Base-by-base conservation (phyloP, 306 rosid species). In the Nissolia schottii region DNA sequence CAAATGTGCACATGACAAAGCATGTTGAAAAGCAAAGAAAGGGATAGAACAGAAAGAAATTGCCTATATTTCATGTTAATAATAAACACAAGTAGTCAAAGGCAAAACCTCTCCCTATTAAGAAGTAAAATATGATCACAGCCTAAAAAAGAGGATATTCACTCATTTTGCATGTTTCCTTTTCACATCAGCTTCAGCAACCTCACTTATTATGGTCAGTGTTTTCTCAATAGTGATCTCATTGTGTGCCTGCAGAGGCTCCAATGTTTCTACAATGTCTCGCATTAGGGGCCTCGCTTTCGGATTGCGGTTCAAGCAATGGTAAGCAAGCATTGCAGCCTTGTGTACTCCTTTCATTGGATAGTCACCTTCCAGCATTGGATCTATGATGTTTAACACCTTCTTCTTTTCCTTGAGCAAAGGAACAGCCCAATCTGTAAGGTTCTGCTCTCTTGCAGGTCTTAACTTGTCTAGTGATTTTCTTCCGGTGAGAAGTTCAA, bases 221-320 rank as follows among this genome's bases (percentile, higher is more conserved):
- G 89, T 80, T 83, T 82, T 88, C 11, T 64, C 88, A 43, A 82
- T 29, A 70, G 81, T 25, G 37, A 80, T 70, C 72, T 89, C 87
- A 64, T 64, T 67, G 62, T 60, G 45, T 31, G 73, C 74, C 54
- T 87, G 96, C 75, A 95, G 81, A 72, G 99, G 99, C 79, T 95
- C 99, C 87, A 95, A 83, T n/a, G 99, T 82, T 68, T 91, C 99
- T 4, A 95, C 99, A 7, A 95, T 88, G 45, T 95, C 97, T 56
- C 99, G 56, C 99, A 95, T 95, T 23, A 95, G 75, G 43, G 99
- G 99, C 82, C 99, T 88, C 22, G 99, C 99, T 81, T 95, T 95
- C 3, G 97, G 97, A 91, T 95, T 95, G 61, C 80, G 70, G 83
- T 91, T 95, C 82, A 95, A 78, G 89, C 97, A 95, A 81, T 95